These are phyloP conservation scores for Zea luxurians DNA, from an alignment of 176 grass and related monocot genomes.

Conservation along the genomic window DNA sequence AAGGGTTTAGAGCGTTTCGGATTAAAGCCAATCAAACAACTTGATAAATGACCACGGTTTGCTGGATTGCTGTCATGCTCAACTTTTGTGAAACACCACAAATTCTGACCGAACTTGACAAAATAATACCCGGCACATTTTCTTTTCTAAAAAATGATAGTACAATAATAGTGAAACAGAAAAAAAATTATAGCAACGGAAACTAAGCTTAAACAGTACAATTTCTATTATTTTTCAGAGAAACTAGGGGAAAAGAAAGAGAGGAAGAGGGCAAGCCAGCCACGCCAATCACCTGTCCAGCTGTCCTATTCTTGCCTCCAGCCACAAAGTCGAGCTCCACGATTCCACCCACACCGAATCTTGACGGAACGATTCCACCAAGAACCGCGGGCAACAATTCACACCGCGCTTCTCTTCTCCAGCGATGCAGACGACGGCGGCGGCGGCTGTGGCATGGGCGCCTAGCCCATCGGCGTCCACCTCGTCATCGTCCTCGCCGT, in stretches of 20 bases:
- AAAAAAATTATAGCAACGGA: not conserved
- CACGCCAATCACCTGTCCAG: not conserved
- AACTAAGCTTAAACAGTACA: not conserved
- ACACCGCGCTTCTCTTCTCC: not conserved
- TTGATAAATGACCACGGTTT: not conserved
- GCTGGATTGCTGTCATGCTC: not conserved
- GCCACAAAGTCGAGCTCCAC: constrained; percentile 22
- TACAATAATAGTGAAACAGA: not conserved
- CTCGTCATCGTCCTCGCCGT: constrained; percentile 37
- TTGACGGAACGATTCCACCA: not conserved
- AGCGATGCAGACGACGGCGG: constrained; percentile 60
- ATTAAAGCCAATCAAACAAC: too few relatives aligned
- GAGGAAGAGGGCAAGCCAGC: not conserved
- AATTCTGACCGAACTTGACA: not conserved
- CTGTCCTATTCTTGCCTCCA: not conserved
- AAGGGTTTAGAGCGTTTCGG: too few relatives aligned
- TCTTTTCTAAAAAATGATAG: not conserved
- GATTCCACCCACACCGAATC: constrained; percentile 15
- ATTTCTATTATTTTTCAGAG: too few relatives aligned
- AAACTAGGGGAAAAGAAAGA: not conserved
- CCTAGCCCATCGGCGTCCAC: constrained; percentile 43
- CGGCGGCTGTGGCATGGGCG: constrained; percentile 40
- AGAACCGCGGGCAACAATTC: constrained; percentile 6
- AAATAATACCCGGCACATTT: not conserved
- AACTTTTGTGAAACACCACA: not conserved